Evolutionary conservation across 371 early-diverging fungal genomes (phyloP).

Genomic region (Mucor racemosus): DNA sequence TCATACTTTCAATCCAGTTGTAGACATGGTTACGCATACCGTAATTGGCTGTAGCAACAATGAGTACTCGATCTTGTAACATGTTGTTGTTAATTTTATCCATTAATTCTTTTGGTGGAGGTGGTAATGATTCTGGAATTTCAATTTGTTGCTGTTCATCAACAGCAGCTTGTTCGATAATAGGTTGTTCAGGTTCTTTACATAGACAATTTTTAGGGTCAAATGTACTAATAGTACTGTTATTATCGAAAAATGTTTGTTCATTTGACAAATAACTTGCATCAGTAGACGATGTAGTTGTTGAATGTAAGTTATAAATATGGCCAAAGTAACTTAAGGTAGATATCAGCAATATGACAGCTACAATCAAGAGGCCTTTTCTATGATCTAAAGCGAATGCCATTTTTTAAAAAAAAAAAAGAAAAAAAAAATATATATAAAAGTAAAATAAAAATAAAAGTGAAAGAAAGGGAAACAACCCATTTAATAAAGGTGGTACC

Average conservation of each 20-base stretch:
- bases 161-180: not conserved
- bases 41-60: slow-evolving; percentile 50
- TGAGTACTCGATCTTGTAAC: slow-evolving; percentile 37
- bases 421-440: not conserved
- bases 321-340: slow-evolving; percentile 17
- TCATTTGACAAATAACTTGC: slow-evolving; percentile 20
- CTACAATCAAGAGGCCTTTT: slow-evolving; percentile 11
- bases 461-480: slow-evolving; percentile 1
- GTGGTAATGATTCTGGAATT: slow-evolving; percentile 35
- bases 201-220: slow-evolving; percentile 5
- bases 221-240: not conserved
- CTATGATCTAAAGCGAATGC: slow-evolving; percentile 8
- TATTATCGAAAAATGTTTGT: slow-evolving; percentile 21
- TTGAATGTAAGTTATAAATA: slow-evolving; percentile 6
- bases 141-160: not conserved
- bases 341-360: slow-evolving; percentile 7
- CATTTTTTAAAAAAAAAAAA: slow-evolving; percentile 4
- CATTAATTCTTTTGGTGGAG: slow-evolving; percentile 31
- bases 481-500: not conserved
- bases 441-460: slow-evolving; percentile 9
- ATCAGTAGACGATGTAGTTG: slow-evolving; percentile 6
- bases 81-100: slow-evolving; percentile 44
- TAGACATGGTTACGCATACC: slow-evolving; percentile 56
- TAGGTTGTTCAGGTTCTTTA: not conserved
- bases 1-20: slow-evolving; percentile 55